These are phyloP conservation scores for Epichloe amarillans DNA, from an alignment of 2,329 filamentous ascomycete species.

Conservation along the genomic window DNA sequence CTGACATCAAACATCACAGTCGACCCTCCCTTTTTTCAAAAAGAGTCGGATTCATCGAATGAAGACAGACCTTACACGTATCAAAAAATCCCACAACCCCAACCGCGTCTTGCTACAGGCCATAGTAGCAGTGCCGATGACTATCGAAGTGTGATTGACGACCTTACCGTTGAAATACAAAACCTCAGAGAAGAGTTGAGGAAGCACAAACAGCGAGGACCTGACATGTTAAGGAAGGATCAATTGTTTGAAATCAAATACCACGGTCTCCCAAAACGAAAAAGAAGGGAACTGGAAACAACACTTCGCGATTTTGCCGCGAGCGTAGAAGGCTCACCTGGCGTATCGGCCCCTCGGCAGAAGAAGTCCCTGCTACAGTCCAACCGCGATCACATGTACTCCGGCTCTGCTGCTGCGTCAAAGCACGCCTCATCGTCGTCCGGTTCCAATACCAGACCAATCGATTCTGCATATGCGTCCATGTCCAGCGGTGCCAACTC, in stretches of 20 bases:
- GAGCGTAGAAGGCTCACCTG: slow-evolving; percentile 39
- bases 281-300: slow-evolving; percentile 65
- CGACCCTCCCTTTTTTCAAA: slow-evolving; percentile 43
- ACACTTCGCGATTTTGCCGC: slow-evolving; percentile 58
- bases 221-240: slow-evolving; percentile 55
- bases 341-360: slow-evolving; percentile 26
- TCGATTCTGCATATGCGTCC: slow-evolving; percentile 57
- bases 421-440: slow-evolving; percentile 42
- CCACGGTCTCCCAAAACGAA: slow-evolving; percentile 56
- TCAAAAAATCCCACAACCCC: slow-evolving; percentile 13
- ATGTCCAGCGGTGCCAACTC: slow-evolving; percentile 41
- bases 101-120: slow-evolving; percentile 19
- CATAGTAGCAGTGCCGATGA: slow-evolving; percentile 57
- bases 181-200: slow-evolving; percentile 60
- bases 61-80: slow-evolving; percentile 24
- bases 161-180: slow-evolving; percentile 74
- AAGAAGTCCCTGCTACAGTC: slow-evolving; percentile 27
- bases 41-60: slow-evolving; percentile 37
- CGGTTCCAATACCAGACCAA: slow-evolving; percentile 36
- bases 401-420: slow-evolving; percentile 28
- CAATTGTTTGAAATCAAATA: slow-evolving; percentile 75
- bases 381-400: slow-evolving; percentile 25
- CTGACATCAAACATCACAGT: slow-evolving; percentile 16
- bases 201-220: slow-evolving; percentile 54
- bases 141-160: slow-evolving; percentile 73